These are phyloP conservation scores for Teunomyces atbi DNA, from an alignment of 805 yeast species.

Conservation along the genomic window DNA sequence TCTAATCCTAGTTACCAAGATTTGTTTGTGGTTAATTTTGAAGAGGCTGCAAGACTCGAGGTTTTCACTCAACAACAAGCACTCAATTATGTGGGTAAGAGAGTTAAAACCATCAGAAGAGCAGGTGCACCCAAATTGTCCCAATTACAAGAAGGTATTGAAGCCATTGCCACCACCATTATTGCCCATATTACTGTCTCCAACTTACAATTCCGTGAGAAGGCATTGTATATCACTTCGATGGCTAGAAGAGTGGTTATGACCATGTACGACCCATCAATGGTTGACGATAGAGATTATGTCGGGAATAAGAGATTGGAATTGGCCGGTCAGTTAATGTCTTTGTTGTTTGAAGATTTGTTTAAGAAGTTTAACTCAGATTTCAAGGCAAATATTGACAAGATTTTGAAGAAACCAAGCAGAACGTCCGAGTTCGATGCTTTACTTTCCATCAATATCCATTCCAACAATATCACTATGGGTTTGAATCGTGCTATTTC, in stretches of 20 bases:
- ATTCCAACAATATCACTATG: slow-evolving; percentile 88
- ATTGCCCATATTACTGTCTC: slow-evolving; percentile 91
- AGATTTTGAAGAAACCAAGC: slow-evolving; percentile 88
- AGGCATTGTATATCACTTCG: slow-evolving; percentile 89
- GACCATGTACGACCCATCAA: slow-evolving; percentile 90
- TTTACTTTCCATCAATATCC: slow-evolving; percentile 80
- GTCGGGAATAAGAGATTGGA: slow-evolving; percentile 98
- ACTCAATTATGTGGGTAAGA: slow-evolving; percentile 81
- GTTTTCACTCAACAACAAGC: slow-evolving; percentile 93
- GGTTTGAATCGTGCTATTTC: slow-evolving; percentile 96
- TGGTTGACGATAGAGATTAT: slow-evolving; percentile 98
- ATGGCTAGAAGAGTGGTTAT: slow-evolving; percentile 95
- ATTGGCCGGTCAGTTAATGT: slow-evolving; percentile 95
- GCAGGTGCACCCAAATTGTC: slow-evolving; percentile 77
- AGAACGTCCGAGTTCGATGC: slow-evolving; percentile 96
- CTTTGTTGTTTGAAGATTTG: slow-evolving; percentile 91
- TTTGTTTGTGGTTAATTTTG: slow-evolving; percentile 86
- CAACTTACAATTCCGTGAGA: slow-evolving; percentile 85
- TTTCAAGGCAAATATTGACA: slow-evolving; percentile 91
- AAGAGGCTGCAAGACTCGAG: slow-evolving; percentile 84
- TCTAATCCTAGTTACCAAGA: slow-evolving; percentile 86
- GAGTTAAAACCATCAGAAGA: slow-evolving; percentile 91
- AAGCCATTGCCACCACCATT: slow-evolving; percentile 92
- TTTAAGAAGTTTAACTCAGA: slow-evolving; percentile 95
- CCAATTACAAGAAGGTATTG: slow-evolving; percentile 89